Base-by-base conservation (phyloP, 768 basidiomycete species). In the Boletus coccyginus region DNA sequence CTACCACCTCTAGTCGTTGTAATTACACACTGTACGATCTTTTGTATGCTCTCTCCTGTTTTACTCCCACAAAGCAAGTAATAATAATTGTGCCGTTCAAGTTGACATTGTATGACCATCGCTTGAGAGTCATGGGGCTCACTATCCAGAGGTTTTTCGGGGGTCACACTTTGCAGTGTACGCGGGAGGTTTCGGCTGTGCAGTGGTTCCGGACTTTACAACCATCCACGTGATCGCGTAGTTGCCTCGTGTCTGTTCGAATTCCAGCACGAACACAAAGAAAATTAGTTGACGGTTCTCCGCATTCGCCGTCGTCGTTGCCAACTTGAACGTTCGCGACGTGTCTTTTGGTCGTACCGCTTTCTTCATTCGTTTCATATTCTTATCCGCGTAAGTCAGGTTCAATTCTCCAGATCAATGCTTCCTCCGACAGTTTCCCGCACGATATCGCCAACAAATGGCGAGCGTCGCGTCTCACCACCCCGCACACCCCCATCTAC, bases 211-310 rank as follows among this genome's bases (percentile, higher is more conserved):
- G 12, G 52, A 24, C 11, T 7, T 70, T 62, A 64, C 61, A 62
- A 67, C 66, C 53, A 35, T 32, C 21, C 70, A 71, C 70, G 70
- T 71, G 70, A 71, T 47, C 71, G 66, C 70, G 70, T 66, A 52
- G 63, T 52, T 60, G 71, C 70, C 70, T 71, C 70, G 70, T 71
- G 70, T 71, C 60, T 36, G 70, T 71, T 71, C 71, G 62, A 67
- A 53, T 60, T 39, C 51, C 33, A 48, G 48, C 17, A 41, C 49
- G 42, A 44, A 29, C 55, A 69, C 62, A 67, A 73, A 71, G 71
- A 64, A 61, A 62, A 41, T 66, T 54, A 32, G 41, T 52, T 60
- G 16, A 27, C 27, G 27, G 59, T 59, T 61, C 52, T 55, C 55
- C 32, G 46, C 53, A 8, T 47, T 52, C 50, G 43, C 53, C 58